Percentiles rank a stretch among this genome's conserved stretches.
Conservation (phyloP, 2,329 filamentous ascomycete genomes). For the Ascochyta lentis region DNA sequence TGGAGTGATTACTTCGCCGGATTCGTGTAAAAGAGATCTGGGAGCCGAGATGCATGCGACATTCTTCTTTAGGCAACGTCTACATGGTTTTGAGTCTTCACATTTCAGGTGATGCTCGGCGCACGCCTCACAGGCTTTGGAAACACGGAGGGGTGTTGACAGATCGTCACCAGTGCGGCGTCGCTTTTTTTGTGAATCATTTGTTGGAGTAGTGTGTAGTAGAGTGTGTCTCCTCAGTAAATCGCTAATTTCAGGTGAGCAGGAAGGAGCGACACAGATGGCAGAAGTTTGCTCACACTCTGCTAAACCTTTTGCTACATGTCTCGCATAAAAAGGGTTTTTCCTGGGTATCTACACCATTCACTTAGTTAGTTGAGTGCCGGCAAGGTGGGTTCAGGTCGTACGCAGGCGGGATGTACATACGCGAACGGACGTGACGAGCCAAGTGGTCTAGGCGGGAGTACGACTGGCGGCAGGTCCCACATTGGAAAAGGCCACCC, state of each 20-base stretch:
- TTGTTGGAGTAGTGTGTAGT: neutral
- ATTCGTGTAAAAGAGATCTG: neutral
- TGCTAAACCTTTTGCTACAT: neutral
- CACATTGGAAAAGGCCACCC: neutral
- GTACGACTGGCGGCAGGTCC: neutral
- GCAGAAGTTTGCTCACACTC: neutral
- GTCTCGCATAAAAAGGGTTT: neutral
- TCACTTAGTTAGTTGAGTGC: neutral
- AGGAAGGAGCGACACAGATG: neutral
- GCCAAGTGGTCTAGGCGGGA: neutral
- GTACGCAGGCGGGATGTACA: no score
- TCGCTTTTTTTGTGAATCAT: neutral
- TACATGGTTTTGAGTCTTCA: constrained; percentile 58
- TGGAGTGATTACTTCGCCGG: neutral
- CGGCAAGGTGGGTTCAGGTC: neutral
- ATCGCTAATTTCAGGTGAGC: neutral
- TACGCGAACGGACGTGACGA: no score
- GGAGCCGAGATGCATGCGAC: constrained; percentile 41
- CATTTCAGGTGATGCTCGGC: constrained; percentile 57
- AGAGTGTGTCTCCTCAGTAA: neutral
- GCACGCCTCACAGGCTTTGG: constrained; percentile 57
- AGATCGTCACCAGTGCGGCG: neutral
- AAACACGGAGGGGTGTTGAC: neutral
- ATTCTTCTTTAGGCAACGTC: constrained; percentile 53
- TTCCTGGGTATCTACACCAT: neutral